These are phyloP conservation scores for Trypanosoma vivax DNA, from an alignment of 208 protist species.

Conservation along the genomic window DNA sequence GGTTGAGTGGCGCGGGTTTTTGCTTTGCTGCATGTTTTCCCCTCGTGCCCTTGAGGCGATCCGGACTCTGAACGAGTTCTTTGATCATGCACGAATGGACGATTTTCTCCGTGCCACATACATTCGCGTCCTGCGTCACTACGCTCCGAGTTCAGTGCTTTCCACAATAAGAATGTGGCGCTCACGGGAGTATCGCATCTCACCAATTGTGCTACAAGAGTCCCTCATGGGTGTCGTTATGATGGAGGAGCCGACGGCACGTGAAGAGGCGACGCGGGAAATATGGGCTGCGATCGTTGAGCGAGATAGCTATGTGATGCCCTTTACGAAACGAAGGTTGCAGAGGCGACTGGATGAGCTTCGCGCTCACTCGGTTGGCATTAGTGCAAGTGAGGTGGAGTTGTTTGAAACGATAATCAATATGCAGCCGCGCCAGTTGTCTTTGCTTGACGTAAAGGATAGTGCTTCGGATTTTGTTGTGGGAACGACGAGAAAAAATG, in stretches of 20 bases:
- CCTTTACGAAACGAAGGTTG: constrained; percentile 67
- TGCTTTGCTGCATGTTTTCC: constrained; percentile 81
- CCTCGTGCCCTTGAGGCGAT: constrained; percentile 58
- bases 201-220: constrained; percentile 81
- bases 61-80: constrained; percentile 44
- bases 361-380: background rate
- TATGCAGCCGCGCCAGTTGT: constrained; percentile 62
- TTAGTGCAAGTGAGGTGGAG: constrained; percentile 18
- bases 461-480: constrained; percentile 79
- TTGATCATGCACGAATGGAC: constrained; percentile 49
- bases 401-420: constrained; percentile 44
- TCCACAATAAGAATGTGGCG: constrained; percentile 39
- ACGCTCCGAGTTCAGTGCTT: constrained; percentile 46
- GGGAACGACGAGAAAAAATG: constrained; percentile 69
- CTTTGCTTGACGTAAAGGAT: constrained; percentile 83
- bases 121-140: constrained; percentile 70
- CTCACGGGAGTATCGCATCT: constrained; percentile 22
- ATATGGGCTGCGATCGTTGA: constrained; percentile 50
- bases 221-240: constrained; percentile 63
- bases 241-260: constrained; percentile 21
- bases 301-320: constrained; percentile 82
- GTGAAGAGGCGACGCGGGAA: constrained; percentile 24
- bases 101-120: constrained; percentile 80
- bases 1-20: constrained; percentile 82
- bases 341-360: constrained; percentile 35